Conservation (phyloP, 148 eudicot species). For the Rhododendron ferrugineum region DNA sequence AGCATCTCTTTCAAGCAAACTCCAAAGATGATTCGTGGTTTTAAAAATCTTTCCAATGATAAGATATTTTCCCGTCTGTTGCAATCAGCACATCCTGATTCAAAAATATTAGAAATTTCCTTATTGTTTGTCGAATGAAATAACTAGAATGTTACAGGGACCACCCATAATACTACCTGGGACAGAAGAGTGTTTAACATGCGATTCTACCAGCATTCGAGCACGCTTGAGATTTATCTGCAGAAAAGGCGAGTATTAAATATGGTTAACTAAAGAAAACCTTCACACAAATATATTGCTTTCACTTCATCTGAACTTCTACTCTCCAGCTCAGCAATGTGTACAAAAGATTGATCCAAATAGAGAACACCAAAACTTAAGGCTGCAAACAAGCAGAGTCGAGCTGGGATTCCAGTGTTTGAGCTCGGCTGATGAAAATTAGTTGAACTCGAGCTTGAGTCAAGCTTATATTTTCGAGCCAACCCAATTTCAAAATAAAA, state of each 20-base stretch:
- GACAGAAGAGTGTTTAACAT: constrained; percentile 50
- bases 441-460: not conserved
- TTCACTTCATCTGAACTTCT: not conserved
- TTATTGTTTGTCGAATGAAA: constrained; percentile 3
- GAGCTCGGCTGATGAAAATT: not conserved
- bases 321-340: not conserved
- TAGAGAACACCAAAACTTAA: not conserved
- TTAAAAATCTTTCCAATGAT: constrained; percentile 65
- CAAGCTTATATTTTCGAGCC: not conserved
- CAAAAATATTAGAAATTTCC: not conserved
- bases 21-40: constrained; percentile 75
- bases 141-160: not conserved
- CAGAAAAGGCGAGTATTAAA: not conserved
- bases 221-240: constrained; percentile 98
- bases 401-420: not conserved
- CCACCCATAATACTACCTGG: constrained; percentile 39
- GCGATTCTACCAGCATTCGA: constrained; percentile 66
- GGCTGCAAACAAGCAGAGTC: not conserved
- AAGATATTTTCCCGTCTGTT: constrained; percentile 72
- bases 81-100: constrained; percentile 69
- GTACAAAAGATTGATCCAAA: not conserved
- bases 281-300: not conserved
- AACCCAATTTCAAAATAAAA: not conserved
- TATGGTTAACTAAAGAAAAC: not conserved
- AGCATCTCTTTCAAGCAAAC: constrained; percentile 66